Evolutionary conservation across 2,329 filamentous ascomycete species (phyloP), one percentile per base, ranked within the genome.

Genomic region (Alternaria postmessia): DNA sequence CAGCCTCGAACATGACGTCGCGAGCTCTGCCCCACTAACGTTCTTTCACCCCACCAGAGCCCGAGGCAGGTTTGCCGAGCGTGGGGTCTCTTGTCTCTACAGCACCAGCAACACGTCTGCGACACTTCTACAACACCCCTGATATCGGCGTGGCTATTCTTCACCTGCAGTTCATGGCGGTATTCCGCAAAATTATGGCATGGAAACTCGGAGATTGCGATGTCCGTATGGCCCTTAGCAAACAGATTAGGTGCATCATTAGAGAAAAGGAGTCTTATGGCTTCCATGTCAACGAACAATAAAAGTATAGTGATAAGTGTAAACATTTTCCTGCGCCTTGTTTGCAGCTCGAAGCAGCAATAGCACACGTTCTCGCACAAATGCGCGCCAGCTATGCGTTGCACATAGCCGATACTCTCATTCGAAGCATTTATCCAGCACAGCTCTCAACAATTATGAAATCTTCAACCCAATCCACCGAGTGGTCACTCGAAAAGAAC

Each of bases 1-100:
- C 28, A 60, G 57, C 51, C 51, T 57, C 41, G 41, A 51, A 48
- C 41, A 59, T 66, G 61, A 66, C 64, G 61, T 64, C 47, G 64
- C 41, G 28, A 51, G 34, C n/a, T 38, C 36, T 59, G 58, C 61
- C 63, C 63, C 63, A 60, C 46, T 22, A 39, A 44, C 42, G 36
- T 32, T 38, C 46, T 30, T 55, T 56, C 57, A 51, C 20, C 39
- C 39, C 46, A 39, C 43, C 36, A 26, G 16, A 12, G 3, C 5
- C 11, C 1, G 2, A 46, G 48, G 59, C 51, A 61, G 39, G 59
- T 51, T 36, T 54, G 51, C 55, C 59, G 59, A 54, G 43, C 30
- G 30, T 28, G 28, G 9, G 36, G 49, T 41, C 3, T 7, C 14
- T 6, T 8, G 30, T 5, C 30, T 1, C 0, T 11, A n/a, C 32